Conservation (phyloP, 352 stramenopile species). For the Hyaloperonospora brassicae region DNA sequence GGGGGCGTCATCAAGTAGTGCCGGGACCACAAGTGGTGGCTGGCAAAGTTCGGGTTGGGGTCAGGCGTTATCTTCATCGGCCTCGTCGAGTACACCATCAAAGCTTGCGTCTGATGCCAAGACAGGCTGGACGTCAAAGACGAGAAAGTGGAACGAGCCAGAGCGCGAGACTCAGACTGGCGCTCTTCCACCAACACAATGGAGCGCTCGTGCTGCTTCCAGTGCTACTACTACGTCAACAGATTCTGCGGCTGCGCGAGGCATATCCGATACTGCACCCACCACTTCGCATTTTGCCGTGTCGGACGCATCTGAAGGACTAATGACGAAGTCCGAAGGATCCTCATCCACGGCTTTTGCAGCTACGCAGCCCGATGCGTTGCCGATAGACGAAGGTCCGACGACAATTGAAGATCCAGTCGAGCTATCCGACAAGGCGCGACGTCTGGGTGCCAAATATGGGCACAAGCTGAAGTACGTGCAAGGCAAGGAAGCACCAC, state of each 20-base stretch:
- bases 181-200: slow-evolving; percentile 7
- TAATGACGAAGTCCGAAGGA: too few relatives aligned
- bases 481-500: slow-evolving; percentile 46
- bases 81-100: too few relatives aligned
- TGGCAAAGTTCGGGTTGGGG: too few relatives aligned
- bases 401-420: background rate
- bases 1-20: too few relatives aligned
- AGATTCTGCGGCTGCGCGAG: background rate
- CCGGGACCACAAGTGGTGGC: too few relatives aligned
- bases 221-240: background rate
- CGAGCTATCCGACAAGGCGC: too few relatives aligned
- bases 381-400: background rate
- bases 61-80: too few relatives aligned
- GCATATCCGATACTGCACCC: background rate
- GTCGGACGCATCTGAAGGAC: too few relatives aligned
- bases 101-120: background rate
- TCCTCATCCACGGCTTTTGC: too few relatives aligned
- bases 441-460: slow-evolving; percentile 31
- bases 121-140: background rate
- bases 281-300: background rate
- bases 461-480: slow-evolving; percentile 81
- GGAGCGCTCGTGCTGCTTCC: slow-evolving; percentile 2
- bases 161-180: slow-evolving; percentile 11
- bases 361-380: slow-evolving; percentile 5
- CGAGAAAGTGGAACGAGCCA: slow-evolving; percentile 31